Conservation (phyloP, 257 asterid genomes). For the Marsdenia floribunda region DNA sequence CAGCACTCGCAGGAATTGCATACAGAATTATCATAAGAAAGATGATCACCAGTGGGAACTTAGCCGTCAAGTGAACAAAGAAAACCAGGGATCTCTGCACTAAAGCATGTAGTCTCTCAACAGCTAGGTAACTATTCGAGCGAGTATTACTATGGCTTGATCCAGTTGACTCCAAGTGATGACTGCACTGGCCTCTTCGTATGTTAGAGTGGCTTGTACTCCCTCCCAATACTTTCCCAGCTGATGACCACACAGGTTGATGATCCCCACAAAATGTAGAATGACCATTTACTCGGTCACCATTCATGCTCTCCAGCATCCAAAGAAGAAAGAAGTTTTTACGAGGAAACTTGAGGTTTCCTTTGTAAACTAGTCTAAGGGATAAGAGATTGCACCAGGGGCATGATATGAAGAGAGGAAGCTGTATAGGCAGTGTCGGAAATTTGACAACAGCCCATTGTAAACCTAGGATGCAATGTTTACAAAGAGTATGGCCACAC, state of each 20-base stretch:
- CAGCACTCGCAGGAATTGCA: conserved; percentile 88
- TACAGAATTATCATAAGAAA: conserved; percentile 69
- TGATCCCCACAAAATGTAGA: conserved; percentile 49
- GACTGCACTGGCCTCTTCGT: conserved; percentile 35
- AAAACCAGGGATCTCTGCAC: conserved; percentile 53
- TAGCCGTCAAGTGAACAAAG: conserved; percentile 74
- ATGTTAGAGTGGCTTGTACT: conserved; percentile 25
- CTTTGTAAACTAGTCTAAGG: conserved; percentile 68
- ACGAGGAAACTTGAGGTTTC: conserved; percentile 75
- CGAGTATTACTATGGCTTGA: conserved; percentile 30
- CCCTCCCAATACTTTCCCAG: conserved; percentile 30
- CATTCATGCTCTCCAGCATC: conserved; percentile 98
- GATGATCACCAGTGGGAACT: conserved; percentile 75
- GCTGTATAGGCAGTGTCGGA: conserved; percentile 76
- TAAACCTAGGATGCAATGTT: conserved; percentile 80
- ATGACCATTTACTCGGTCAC: conserved; percentile 66
- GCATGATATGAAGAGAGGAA: conserved; percentile 84
- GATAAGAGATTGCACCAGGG: conserved; percentile 94
- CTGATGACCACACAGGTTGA: conserved; percentile 46
- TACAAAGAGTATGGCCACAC: conserved; percentile 99
- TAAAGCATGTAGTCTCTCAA: conserved; percentile 58
- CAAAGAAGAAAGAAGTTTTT: conserved; percentile 92
- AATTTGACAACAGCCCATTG: conserved; percentile 86
- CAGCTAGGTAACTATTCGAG: conserved; percentile 27
- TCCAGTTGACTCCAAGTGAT: conserved; percentile 40